Evolutionary conservation across 2,329 filamentous ascomycete species (phyloP).

Genomic region (Bipolaris victoriae): DNA sequence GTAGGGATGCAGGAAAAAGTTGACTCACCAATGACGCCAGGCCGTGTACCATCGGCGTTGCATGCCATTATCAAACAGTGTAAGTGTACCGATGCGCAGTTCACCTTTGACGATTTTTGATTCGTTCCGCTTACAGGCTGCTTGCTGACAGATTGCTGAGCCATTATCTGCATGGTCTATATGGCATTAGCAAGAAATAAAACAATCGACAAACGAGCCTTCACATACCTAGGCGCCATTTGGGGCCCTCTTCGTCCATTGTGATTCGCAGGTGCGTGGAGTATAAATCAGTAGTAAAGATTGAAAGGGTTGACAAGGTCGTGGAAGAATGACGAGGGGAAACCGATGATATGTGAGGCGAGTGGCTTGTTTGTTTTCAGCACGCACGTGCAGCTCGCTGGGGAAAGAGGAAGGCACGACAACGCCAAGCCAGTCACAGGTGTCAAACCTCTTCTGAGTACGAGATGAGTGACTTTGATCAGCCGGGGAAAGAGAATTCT

Average conservation of each 20-base stretch:
- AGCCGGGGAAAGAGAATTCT: not conserved
- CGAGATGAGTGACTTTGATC: not conserved
- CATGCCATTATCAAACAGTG: slow-evolving; percentile 64
- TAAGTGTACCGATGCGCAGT: slow-evolving; percentile 70
- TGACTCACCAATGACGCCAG: slow-evolving; percentile 83
- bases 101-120: slow-evolving; percentile 73
- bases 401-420: slow-evolving; percentile 7
- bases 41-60: slow-evolving; percentile 63
- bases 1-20: not conserved
- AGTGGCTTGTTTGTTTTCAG: not conserved
- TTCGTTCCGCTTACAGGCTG: slow-evolving; percentile 70
- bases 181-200: not conserved
- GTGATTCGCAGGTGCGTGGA: too few relatives aligned
- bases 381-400: not conserved
- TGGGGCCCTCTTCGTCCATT: slow-evolving; percentile 18
- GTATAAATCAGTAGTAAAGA: too few relatives aligned
- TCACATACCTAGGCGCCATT: slow-evolving; percentile 23
- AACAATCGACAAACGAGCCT: not conserved
- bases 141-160: slow-evolving; percentile 64
- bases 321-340: not conserved
- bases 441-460: not conserved
- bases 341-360: not conserved
- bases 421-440: not conserved
- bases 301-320: too few relatives aligned
- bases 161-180: slow-evolving; percentile 19